Conservation (phyloP, 192 early-diverging fungal species). For the Geranomyces variabilis region DNA sequence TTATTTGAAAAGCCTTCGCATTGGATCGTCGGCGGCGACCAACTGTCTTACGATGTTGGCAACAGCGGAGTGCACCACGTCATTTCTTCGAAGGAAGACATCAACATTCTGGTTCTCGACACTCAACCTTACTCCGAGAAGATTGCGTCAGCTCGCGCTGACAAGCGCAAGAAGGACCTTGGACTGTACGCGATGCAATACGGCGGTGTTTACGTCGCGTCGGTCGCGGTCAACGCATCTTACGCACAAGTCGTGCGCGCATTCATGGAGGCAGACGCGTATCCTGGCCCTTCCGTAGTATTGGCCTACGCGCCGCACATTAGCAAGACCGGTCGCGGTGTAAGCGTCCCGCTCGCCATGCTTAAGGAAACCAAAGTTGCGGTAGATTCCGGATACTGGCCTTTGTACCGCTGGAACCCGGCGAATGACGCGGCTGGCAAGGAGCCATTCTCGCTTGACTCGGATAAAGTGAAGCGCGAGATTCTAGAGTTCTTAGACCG, state of each 20-base stretch:
- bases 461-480: conserved; percentile 77
- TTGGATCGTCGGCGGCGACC: conserved; percentile 90
- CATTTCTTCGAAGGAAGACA: conserved; percentile 76
- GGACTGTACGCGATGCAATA: conserved; percentile 97
- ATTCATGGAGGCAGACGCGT: conserved; percentile 87
- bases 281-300: conserved; percentile 84
- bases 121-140: conserved; percentile 79
- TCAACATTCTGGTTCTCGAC: conserved; percentile 92
- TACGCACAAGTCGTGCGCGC: conserved; percentile 89
- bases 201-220: conserved; percentile 87
- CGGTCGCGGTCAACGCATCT: conserved; percentile 82
- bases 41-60: conserved; percentile 85
- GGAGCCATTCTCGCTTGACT: conserved; percentile 72
- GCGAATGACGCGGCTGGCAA: conserved; percentile 52
- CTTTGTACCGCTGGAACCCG: conserved; percentile 95
- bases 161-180: conserved; percentile 86
- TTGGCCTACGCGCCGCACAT: conserved; percentile 80
- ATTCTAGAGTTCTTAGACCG: conserved; percentile 80
- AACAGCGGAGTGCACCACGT: conserved; percentile 90
- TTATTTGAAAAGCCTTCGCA: conserved; percentile 68
- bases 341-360: conserved; percentile 57
- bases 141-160: conserved; percentile 21
- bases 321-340: conserved; percentile 23
- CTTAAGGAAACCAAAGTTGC: conserved; percentile 89
- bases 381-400: conserved; percentile 89